A percentile compares a stretch with the other conserved stretches of the same genome.
These are phyloP conservation scores for Echinochloa phyllopogon DNA, from an alignment of 176 grass and related monocot genomes.

Conservation along the genomic window DNA sequence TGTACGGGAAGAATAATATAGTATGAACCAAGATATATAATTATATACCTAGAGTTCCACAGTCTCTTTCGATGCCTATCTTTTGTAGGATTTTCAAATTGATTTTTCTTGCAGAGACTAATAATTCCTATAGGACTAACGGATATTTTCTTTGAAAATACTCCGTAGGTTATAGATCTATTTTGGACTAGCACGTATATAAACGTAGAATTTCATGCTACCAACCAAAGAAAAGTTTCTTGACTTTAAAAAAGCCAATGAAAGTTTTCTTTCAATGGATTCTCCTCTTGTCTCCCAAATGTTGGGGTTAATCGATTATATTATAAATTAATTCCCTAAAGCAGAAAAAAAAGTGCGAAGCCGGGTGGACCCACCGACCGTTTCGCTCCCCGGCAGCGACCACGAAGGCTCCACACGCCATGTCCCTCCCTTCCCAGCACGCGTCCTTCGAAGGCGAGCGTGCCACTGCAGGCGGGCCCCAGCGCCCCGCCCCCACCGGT, in stretches of 20 bases:
- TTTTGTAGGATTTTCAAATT: no score
- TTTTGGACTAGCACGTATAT: no score
- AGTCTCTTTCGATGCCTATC: no score
- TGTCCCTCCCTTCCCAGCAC: slow-evolving; percentile 17
- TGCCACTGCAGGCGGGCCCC: slow-evolving; percentile 17
- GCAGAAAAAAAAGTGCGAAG: background rate
- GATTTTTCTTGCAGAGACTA: no score
- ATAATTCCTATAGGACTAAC: no score
- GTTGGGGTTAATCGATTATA: background rate
- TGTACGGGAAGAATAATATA: no score
- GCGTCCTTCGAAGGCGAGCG: background rate
- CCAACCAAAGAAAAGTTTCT: background rate
- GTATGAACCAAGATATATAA: no score
- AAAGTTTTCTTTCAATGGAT: background rate
- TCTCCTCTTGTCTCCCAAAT: background rate
- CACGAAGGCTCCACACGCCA: slow-evolving; percentile 5
- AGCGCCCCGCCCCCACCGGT: background rate
- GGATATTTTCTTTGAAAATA: no score
- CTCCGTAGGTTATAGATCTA: no score
- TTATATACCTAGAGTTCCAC: no score
- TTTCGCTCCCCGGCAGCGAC: background rate
- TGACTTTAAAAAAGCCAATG: no score
- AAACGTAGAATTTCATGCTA: background rate
- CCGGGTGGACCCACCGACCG: background rate
- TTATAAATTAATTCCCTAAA: slow-evolving; percentile 2